Conservation (phyloP, 176 grass and related monocot species). For the Ensete glaucum region DNA sequence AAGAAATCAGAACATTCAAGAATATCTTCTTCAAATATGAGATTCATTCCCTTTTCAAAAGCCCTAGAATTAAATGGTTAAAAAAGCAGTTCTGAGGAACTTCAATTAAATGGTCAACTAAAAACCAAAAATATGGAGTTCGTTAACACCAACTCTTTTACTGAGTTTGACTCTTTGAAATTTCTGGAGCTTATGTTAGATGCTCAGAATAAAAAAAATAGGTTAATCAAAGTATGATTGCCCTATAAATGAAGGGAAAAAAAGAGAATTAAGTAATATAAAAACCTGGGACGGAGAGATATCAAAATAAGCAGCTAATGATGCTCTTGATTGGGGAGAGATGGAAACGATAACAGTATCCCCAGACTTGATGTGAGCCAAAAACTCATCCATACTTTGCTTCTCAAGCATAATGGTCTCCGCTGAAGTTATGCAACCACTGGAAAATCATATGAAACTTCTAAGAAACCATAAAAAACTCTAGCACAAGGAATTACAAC, state of each 20-base stretch:
- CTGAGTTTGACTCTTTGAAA: not conserved
- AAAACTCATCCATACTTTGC: slow-evolving; percentile 80
- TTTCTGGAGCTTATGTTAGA: not conserved
- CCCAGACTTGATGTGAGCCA: slow-evolving; percentile 48
- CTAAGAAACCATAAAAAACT: too few relatives aligned
- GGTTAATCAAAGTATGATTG: too few relatives aligned
- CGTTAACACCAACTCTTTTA: not conserved
- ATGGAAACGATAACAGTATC: slow-evolving; percentile 74
- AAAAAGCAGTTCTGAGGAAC: too few relatives aligned
- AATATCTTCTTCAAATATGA: not conserved
- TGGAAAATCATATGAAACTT: slow-evolving; percentile 28
- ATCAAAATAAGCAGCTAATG: slow-evolving; percentile 74
- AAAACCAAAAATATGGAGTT: too few relatives aligned
- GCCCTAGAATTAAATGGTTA: not conserved
- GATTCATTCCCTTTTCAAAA: not conserved
- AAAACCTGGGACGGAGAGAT: slow-evolving; percentile 72
- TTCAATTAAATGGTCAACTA: too few relatives aligned
- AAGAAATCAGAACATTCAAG: not conserved
- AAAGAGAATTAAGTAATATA: not conserved
- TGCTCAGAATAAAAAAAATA: too few relatives aligned
- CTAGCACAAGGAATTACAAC: not conserved
- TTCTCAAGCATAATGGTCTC: slow-evolving; percentile 99
- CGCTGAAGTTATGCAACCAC: slow-evolving; percentile 93
- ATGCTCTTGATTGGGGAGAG: slow-evolving; percentile 94
- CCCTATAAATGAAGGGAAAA: not conserved